Base-by-base conservation (phyloP, 768 basidiomycete genomes). In the Peribolospora kevripleyi region DNA sequence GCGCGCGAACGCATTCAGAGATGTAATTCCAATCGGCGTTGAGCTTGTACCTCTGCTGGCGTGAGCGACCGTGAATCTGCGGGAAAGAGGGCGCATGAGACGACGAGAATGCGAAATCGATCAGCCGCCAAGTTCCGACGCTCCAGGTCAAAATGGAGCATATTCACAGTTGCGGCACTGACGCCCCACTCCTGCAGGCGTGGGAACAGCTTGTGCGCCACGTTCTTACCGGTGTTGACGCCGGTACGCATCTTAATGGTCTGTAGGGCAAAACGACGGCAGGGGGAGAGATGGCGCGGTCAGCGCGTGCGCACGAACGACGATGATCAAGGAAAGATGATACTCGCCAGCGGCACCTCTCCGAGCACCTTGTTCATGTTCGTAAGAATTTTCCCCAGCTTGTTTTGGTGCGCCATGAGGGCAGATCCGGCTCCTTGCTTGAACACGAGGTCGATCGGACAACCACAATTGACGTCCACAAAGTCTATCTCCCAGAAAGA, bases 391-490 rank as follows among this genome's bases (percentile, higher is more conserved):
- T 78, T 84, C 0, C 84, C 85, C 3, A 98, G 70, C 65, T 84
- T 83, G 0, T 74, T 77, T 0, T 82, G 76, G 5, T 80, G 71
- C 57, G 91, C 87, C 13, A 98, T 75, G 50, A 95, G 54, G 3
- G 64, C 64, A 7, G 62, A 63, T 0, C 64, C 64, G 6, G 62
- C 64, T 11, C 64, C 64, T 53, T 62, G 75, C 62, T 82, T 82
- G 70, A 90, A 93, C 1, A 98, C 84, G 47, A 95, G 71, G 67
- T 98, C 93, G 61, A 97, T 97, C 3, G 93, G 93, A 67, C 93
- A 97, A 6, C 90, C 90, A 67, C 85, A 84, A 63, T 98, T 98
- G 59, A 97, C 69, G 63, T 98, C 90, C 1, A 90, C 84, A 62
- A 93, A 95, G 63, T 95, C 86, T 25, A 93, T 68, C 63, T 60